Evolutionary conservation across 1,284 basidiomycete genomes (phyloP), one percentile per base, ranked within the genome.

Genomic region (Agroathelia rolfsii): DNA sequence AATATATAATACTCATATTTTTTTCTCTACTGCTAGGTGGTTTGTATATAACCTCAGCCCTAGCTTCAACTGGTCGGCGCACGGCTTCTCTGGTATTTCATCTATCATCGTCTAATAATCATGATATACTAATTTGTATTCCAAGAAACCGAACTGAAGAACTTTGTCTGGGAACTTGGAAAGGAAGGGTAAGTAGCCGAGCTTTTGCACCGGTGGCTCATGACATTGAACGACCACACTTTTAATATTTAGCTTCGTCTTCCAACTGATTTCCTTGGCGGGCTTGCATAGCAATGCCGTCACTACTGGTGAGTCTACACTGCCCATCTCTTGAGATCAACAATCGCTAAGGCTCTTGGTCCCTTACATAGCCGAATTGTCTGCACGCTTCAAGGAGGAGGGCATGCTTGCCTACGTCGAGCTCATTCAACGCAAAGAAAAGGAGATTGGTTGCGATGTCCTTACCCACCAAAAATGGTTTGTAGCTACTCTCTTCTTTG

Each of bases 21-120:
- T 11, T 15, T 13, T 4, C 17, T 20, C n/a, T n/a, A 11, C 10
- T 20, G 12, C 18, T 30, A 77, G 73, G 45, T 77, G 77, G 80
- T 75, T 95, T 46, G 89, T 93, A n/a, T 95, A 94, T 54, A 95
- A 94, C 55, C 61, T 94, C 40, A 89, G 85, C 48, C 90, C 89
- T 3, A 88, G 84, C 49, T 95, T 95, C 67, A 93, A 94, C 57
- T 95, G 90, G 90, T 66, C 72, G 17, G 72, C 69, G 8, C 80
- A 85, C 48, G 89, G 89, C 11, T 92, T 85, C 58, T 72, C 68
- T 28, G 78, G 80, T 74, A 41, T 36, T 56, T 41, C 22, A 24
- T 18, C 18, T 26, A 20, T 23, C 11, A 11, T 24, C 13, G 18
- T 9, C 14, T 38, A 6, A 30, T 30, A 8, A 18, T 20, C 26